These are phyloP conservation scores for Lipomyces japonicus DNA, from an alignment of 805 yeast species.

Conservation along the genomic window DNA sequence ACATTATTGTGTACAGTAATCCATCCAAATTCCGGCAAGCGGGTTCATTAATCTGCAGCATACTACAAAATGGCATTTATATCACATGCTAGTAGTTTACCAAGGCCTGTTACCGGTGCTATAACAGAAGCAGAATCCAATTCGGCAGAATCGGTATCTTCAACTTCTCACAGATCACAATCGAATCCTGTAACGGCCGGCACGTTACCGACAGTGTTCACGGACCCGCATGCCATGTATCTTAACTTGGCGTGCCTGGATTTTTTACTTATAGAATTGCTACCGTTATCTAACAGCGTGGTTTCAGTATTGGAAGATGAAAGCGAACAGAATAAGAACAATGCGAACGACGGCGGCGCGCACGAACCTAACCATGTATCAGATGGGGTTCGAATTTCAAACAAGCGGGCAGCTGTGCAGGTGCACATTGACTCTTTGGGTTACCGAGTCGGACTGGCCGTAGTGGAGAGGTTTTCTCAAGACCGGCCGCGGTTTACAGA, in stretches of 20 bases:
- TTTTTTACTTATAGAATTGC: slow-evolving; percentile 67
- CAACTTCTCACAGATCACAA: too few species aligned
- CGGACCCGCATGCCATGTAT: slow-evolving; percentile 32
- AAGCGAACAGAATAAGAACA: background rate
- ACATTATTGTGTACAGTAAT: too few species aligned
- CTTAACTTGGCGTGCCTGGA: slow-evolving; percentile 59
- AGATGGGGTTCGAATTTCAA: slow-evolving; percentile 28
- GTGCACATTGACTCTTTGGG: slow-evolving; percentile 65
- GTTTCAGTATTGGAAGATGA: slow-evolving; percentile 43
- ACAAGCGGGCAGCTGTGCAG: slow-evolving; percentile 34
- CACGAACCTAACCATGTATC: too few species aligned
- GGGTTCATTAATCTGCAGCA: too few species aligned
- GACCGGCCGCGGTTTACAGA: slow-evolving; percentile 51
- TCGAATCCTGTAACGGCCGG: background rate
- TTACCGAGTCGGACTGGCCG: slow-evolving; percentile 59
- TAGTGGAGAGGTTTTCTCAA: slow-evolving; percentile 46
- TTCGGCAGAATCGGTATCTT: too few species aligned
- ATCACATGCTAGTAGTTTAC: too few species aligned
- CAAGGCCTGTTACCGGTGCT: too few species aligned
- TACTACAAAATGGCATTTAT: too few species aligned
- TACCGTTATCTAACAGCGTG: slow-evolving; percentile 67
- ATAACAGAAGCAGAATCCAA: too few species aligned
- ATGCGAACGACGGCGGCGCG: background rate
- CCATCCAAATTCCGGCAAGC: too few species aligned
- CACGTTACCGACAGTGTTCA: slow-evolving; percentile 2